phyloP scores from a whole-genome alignment of 495 filamentous ascomycete genomes.

The Pyrenula massariospora region DNA sequence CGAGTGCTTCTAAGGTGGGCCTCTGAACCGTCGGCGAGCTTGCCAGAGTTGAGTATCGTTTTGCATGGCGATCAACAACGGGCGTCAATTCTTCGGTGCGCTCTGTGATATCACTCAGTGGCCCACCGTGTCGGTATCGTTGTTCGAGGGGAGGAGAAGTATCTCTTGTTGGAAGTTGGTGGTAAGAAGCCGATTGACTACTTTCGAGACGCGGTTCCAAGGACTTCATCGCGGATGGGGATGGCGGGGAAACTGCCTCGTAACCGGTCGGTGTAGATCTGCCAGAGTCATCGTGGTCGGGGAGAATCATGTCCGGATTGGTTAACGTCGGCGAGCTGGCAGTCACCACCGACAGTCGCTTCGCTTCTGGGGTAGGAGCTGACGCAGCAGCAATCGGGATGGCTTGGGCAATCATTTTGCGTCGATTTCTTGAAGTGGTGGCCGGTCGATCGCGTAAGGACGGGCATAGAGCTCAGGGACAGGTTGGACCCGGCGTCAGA shows the following conservation, averaged over 20 bases:
- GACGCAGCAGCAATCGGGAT: neutral
- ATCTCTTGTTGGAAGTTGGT: neutral
- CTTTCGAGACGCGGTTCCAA: neutral
- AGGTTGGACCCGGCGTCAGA: neutral
- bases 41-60: neutral
- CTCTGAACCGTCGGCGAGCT: neutral
- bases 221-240: neutral
- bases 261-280: neutral
- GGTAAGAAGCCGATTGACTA: neutral
- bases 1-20: neutral
- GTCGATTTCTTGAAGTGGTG: neutral
- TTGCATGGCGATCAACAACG: neutral
- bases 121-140: neutral
- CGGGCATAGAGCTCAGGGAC: neutral
- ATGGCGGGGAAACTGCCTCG: neutral
- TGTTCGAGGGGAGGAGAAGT: neutral
- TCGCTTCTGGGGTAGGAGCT: slow-evolving; percentile 15
- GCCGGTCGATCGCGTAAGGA: neutral
- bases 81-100: neutral
- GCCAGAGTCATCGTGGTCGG: slow-evolving; percentile 26
- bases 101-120: neutral
- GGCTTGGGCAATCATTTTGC: neutral
- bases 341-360: slow-evolving; percentile 1
- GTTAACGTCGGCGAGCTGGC: slow-evolving; percentile 72
- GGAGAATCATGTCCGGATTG: slow-evolving; percentile 92